Percentiles rank a stretch among this genome's conserved stretches.
These are phyloP conservation scores for Fusarium kyushuense DNA, from an alignment of 2,329 filamentous ascomycete genomes.

Conservation along the genomic window DNA sequence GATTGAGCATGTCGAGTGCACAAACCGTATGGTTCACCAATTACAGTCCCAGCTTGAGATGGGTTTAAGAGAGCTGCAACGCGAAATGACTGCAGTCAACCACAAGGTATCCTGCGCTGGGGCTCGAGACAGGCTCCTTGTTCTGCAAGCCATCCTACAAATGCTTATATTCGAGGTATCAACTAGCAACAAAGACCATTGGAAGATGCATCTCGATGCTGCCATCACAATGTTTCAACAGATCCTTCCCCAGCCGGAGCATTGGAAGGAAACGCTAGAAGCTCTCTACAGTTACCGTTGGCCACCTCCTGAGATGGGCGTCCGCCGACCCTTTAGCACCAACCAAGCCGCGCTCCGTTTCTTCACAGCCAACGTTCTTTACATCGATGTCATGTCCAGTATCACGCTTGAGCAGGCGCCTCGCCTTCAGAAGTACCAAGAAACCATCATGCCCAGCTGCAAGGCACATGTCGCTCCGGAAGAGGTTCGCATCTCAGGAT, in stretches of 20 bases:
- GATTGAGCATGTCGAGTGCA: slow-evolving; percentile 53
- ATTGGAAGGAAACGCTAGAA: slow-evolving; percentile 55
- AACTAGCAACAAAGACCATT: slow-evolving; percentile 60
- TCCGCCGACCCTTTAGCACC: slow-evolving; percentile 56
- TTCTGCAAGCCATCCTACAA: slow-evolving; percentile 65
- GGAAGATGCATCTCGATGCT: slow-evolving; percentile 63
- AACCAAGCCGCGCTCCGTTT: slow-evolving; percentile 62
- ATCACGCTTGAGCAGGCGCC: slow-evolving; percentile 60
- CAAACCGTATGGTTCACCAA: slow-evolving; percentile 53
- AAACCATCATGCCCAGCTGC: slow-evolving; percentile 53
- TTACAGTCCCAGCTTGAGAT: slow-evolving; percentile 60
- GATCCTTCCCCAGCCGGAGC: slow-evolving; percentile 54
- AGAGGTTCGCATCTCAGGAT: slow-evolving; percentile 43
- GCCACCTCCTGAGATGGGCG: slow-evolving; percentile 52
- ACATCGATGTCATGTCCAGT: slow-evolving; percentile 63
- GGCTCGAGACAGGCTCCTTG: slow-evolving; percentile 52
- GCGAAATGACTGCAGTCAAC: slow-evolving; percentile 56
- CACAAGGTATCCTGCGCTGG: slow-evolving; percentile 48
- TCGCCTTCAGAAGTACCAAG: slow-evolving; percentile 58
- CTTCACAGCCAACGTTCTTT: slow-evolving; percentile 61
- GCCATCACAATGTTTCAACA: slow-evolving; percentile 63
- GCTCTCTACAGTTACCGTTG: slow-evolving; percentile 50
- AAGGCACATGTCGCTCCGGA: slow-evolving; percentile 28
- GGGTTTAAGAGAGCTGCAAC: slow-evolving; percentile 59
- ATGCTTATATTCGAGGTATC: slow-evolving; percentile 66